Base-by-base conservation (phyloP, 805 yeast species). In the Metschnikowia amazonensis region DNA sequence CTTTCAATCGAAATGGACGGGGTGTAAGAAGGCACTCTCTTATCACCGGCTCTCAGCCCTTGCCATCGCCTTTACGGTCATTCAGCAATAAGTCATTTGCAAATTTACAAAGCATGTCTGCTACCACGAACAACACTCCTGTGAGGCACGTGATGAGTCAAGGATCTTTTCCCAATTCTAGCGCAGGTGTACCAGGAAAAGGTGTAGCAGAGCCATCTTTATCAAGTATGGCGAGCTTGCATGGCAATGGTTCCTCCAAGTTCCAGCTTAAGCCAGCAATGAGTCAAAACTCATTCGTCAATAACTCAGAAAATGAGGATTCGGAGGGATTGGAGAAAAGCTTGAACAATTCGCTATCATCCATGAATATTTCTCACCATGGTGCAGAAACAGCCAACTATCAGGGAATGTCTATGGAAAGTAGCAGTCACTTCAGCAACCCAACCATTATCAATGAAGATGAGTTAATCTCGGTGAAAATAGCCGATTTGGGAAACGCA, bases 1-100 rank as follows among this genome's bases (percentile, higher is more conserved):
- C 72, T 1, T 50, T 70, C 16, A 74, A 74, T 5, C 53, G 76
- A 33, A 68, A 69, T 48, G 75, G 75, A 5, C 58, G 85, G 37
- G 61, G 85, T 43, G 70, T 87, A 28, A 75, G 95, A 58, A 68
- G 92, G 32, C 83, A 81, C 51, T 82, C 95, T 0, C 66, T 89
- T 20, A 84, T 89, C 40, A 86, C 95, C 0, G 96, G 96, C 0
- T 88, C 96, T 0, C 96, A 89, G 63, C 97, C 97, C 2, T 69
- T 89, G 46, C 96, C 97, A 3, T 85, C 95, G 0, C 96, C 97
- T 1, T 70, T 89, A 40, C 72, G 90, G 43, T 77, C 92, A 1
- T 70, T 70, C 49, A 70, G 67, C 52, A 39, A 39, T 28, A 69
- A 67, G 49, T 62, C 72, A 17, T 69, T 67, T 49, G 62, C 67